Conservation (phyloP, 2,329 filamentous ascomycete genomes). For the Colletotrichum musicola region DNA sequence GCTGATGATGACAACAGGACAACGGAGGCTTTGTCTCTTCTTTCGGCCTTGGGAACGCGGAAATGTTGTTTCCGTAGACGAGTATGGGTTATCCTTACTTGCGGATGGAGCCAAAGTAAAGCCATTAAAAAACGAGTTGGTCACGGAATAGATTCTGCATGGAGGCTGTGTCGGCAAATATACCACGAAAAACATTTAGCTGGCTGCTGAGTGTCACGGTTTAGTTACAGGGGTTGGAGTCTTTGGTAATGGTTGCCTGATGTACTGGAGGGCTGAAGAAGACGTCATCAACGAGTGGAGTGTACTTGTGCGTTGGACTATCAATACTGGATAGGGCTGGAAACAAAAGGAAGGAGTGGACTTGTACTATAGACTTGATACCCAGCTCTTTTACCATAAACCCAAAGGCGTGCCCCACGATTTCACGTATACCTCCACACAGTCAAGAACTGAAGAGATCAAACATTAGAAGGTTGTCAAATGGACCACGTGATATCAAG, state of each 20-base stretch:
- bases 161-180: too few species aligned
- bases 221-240: too few species aligned
- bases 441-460: too few species aligned
- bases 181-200: background rate
- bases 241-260: too few species aligned
- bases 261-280: too few species aligned
- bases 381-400: background rate
- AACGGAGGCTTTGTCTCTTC: slow-evolving; percentile 18
- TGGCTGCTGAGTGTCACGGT: too few species aligned
- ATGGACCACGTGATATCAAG: too few species aligned
- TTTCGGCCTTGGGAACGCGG: slow-evolving; percentile 13
- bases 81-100: background rate
- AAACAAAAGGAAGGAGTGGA: background rate
- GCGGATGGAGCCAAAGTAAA: background rate
- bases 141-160: too few species aligned
- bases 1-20: slow-evolving; percentile 38
- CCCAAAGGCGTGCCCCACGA: too few species aligned
- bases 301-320: background rate
- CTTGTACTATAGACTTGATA: background rate
- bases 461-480: too few species aligned
- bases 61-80: slow-evolving; percentile 10
- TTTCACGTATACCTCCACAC: too few species aligned
- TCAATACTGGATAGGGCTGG: background rate
- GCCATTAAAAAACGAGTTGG: background rate
- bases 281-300: too few species aligned